Percentiles rank a stretch among this genome's conserved stretches.
phyloP scores from a whole-genome alignment of 2,329 filamentous ascomycete species.

The Helicocarpus griseus region DNA sequence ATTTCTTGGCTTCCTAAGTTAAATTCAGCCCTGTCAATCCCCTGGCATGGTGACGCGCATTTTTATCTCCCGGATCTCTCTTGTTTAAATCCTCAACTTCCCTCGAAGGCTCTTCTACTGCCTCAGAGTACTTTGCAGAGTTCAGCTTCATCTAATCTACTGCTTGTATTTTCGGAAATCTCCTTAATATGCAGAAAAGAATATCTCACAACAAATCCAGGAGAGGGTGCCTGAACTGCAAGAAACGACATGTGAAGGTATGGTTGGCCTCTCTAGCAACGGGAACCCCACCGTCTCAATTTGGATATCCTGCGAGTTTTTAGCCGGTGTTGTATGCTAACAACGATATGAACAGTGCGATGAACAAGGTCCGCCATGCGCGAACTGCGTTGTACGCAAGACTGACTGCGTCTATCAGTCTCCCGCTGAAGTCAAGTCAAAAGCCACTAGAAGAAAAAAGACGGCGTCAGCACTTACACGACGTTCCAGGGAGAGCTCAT shows the following conservation, averaged over 20 bases:
- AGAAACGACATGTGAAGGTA: constrained; percentile 4
- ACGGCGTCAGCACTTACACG: neutral
- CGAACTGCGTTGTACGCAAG: constrained; percentile 10
- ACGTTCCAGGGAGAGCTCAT: neutral
- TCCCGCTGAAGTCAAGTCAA: neutral
- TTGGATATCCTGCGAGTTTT: neutral
- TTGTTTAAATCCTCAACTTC: neutral
- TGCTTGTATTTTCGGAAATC: neutral
- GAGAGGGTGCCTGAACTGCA: constrained; percentile 3
- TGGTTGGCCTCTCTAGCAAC: neutral
- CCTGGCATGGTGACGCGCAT: neutral
- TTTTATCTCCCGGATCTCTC: neutral
- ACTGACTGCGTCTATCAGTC: constrained; percentile 9
- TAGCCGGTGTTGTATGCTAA: neutral
- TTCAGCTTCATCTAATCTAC: too few species aligned
- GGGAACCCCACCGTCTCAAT: neutral
- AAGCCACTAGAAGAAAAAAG: neutral
- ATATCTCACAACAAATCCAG: constrained; percentile 5
- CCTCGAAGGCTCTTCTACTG: neutral
- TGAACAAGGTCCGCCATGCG: constrained; percentile 12
- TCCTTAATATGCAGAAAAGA: constrained; percentile 1
- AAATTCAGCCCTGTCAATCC: constrained; percentile 2
- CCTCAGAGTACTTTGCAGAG: too few species aligned
- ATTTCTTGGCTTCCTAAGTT: neutral
- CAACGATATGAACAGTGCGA: constrained; percentile 6